Base-by-base conservation (phyloP, 805 yeast species). In the Hanseniaspora pseudoguilliermondii region DNA sequence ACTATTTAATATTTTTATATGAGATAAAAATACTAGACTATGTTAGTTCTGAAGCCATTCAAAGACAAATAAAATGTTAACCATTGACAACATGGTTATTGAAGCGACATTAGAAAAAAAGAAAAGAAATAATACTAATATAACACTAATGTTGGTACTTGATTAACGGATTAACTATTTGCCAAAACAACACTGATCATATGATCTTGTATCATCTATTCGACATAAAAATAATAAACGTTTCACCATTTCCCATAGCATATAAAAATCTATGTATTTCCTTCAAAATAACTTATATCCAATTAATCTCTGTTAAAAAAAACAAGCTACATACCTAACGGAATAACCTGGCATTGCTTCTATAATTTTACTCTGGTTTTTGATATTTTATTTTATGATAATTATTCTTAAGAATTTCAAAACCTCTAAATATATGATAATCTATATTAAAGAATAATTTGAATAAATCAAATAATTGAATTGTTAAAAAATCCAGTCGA, bases 341-440 rank as follows among this genome's bases (percentile, higher is more conserved):
- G 96, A 83, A 83, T 84, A 90, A 86, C 95, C 95, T 82, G 95
- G 85, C 96, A 88, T 88, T 71, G 78, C 81, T 46, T 39, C 44
- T 75, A 69, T 46, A 41, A 46, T 32, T 25, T 46, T 40, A 49
- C 25, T 38, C 20, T 41, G 46, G 53, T 53, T 54, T 43, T 54
- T 40, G 27, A 29, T 27, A n/a, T n/a, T n/a, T n/a, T n/a, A n/a
- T n/a, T n/a, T n/a, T n/a, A n/a, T n/a, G n/a, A n/a, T n/a, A n/a
- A n/a, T n/a, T n/a, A n/a, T n/a, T n/a, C n/a, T n/a, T n/a, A n/a
- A n/a, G n/a, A n/a, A n/a, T n/a, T n/a, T n/a, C n/a, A n/a, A n/a
- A n/a, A n/a, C n/a, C n/a, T n/a, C n/a, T n/a, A n/a, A n/a, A n/a
- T n/a, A n/a, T n/a, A n/a, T n/a, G n/a, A n/a, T n/a, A n/a, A n/a